These are phyloP conservation scores for Asterophora lycoperdoides DNA, from an alignment of 768 basidiomycete species.

Conservation along the genomic window DNA sequence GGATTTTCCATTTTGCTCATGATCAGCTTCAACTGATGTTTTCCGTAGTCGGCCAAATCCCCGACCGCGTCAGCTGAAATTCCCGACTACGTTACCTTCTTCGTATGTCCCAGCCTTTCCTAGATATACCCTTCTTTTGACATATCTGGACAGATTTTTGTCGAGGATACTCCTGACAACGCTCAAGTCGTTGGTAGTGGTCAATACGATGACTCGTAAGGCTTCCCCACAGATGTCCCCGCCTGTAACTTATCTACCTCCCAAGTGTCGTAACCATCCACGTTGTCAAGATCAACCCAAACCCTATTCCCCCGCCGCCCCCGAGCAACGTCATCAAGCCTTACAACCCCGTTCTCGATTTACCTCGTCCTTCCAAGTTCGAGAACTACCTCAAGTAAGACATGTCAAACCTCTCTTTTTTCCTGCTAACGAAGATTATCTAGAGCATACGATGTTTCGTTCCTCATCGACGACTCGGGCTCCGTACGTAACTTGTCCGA, in stretches of 20 bases:
- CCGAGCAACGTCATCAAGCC: constrained; percentile 4
- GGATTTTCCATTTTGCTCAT: neutral
- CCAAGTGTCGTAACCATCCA: constrained; percentile 6
- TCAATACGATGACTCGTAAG: constrained; percentile 1
- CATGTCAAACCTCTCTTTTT: neutral
- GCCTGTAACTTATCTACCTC: neutral
- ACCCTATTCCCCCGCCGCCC: constrained; percentile 13
- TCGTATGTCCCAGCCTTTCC: neutral
- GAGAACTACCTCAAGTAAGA: constrained; percentile 12
- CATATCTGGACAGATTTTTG: neutral
- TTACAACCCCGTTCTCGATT: constrained; percentile 16
- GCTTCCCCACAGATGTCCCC: too few relatives aligned
- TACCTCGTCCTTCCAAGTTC: constrained; percentile 11
- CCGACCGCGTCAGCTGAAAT: neutral
- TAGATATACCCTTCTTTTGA: neutral
- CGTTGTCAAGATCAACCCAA: constrained; percentile 12
- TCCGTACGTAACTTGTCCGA: neutral
- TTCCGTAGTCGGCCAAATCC: neutral
- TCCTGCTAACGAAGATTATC: neutral
- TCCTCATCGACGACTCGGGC: constrained; percentile 9
- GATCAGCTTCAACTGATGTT: neutral
- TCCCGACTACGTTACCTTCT: constrained; percentile 7
- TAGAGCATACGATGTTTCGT: constrained; percentile 5
- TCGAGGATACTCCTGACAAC: constrained; percentile 4
- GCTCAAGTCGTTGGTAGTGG: constrained; percentile 6